Evolutionary conservation across 441 rosid species (phyloP).

Genomic region (Croton setiger): DNA sequence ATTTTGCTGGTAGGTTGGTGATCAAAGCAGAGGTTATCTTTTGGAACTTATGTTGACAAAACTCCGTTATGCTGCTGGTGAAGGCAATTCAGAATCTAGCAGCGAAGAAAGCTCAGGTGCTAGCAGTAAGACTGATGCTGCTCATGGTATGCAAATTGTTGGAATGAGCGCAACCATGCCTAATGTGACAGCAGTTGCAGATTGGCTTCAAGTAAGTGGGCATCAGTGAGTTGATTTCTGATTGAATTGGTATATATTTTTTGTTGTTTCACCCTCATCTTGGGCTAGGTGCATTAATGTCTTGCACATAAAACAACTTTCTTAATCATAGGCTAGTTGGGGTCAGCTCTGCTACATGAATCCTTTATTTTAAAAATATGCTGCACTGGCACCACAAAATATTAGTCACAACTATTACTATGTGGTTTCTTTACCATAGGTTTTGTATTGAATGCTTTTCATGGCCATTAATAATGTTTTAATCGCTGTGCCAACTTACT

Average conservation of each 20-base stretch:
- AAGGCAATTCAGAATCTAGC: constrained; percentile 76
- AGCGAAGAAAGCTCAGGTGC: constrained; percentile 89
- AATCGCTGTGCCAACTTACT: background rate
- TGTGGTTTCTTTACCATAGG: background rate
- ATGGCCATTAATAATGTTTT: background rate
- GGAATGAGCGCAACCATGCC: constrained; percentile 99
- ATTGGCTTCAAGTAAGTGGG: constrained; percentile 92
- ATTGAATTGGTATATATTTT: background rate
- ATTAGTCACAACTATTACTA: background rate
- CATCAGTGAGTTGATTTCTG: constrained; percentile 10
- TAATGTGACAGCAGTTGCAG: constrained; percentile 94
- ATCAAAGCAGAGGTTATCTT: constrained; percentile 96
- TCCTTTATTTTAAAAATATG: too few species aligned
- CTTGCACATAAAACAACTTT: too few species aligned
- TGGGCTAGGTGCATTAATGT: background rate
- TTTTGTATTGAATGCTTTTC: background rate
- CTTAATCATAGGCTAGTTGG: too few species aligned
- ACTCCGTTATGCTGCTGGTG: constrained; percentile 98
- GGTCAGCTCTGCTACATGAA: too few species aligned
- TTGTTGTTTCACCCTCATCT: constrained; percentile 1
- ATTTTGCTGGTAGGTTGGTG: constrained; percentile 72
- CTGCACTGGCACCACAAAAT: background rate
- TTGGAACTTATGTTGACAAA: constrained; percentile 95
- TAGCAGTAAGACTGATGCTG: constrained; percentile 79
- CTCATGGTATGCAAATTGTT: constrained; percentile 89